phyloP scores from a whole-genome alignment of 2,329 filamentous ascomycete genomes.

The Aspergillus hiratsukae region DNA sequence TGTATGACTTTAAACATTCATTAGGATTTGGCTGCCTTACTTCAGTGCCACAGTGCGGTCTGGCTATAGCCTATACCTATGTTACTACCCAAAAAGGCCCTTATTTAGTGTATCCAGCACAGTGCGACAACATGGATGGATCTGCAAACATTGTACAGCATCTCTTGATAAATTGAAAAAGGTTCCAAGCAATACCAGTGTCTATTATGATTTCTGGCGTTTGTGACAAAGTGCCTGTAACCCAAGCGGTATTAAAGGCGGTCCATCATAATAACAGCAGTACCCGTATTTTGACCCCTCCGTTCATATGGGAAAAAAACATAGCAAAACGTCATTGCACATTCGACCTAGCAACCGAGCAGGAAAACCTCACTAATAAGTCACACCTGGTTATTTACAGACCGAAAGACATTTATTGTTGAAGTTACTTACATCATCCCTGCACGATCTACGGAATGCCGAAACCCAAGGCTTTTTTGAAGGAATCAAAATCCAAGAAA shows the following conservation, averaged over 20 bases:
- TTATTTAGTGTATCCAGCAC: no score
- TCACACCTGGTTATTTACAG: background rate
- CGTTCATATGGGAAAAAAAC: background rate
- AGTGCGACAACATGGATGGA: no score
- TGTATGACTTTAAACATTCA: no score
- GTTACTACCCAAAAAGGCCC: no score
- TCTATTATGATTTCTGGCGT: no score
- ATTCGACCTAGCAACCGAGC: background rate
- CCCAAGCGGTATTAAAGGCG: background rate
- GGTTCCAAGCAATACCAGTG: no score
- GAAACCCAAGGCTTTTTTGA: conserved; percentile 37
- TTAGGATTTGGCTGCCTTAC: no score
- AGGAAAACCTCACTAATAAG: background rate
- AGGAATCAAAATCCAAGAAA: conserved; percentile 41
- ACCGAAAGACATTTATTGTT: background rate
- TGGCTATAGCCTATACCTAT: no score
- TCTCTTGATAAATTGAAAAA: no score
- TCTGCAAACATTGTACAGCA: no score
- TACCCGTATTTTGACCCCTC: background rate
- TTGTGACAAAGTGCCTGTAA: background rate
- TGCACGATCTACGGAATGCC: conserved; percentile 26
- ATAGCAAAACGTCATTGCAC: background rate
- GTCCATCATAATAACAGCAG: background rate
- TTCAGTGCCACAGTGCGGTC: no score
- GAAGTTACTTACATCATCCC: background rate